Conservation (phyloP, 108 stramenopile genomes). For the Cyclostephanos invisitatus region DNA sequence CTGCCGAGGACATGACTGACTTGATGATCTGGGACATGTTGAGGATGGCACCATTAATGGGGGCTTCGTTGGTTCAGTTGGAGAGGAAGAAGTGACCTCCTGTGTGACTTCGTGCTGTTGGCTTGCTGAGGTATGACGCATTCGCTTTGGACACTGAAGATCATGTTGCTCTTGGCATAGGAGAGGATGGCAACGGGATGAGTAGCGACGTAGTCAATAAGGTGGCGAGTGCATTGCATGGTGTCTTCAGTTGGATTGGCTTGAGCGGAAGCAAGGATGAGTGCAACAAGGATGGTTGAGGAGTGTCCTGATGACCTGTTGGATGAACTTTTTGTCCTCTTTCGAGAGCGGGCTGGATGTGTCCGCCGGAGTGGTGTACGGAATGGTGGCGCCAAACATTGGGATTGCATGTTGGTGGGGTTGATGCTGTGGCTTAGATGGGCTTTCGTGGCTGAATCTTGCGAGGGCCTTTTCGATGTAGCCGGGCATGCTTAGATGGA, state of each 20-base stretch:
- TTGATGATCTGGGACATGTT: not conserved
- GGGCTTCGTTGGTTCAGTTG: no score
- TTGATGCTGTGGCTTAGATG: not conserved
- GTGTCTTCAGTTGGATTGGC: not conserved
- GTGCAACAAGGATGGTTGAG: not conserved
- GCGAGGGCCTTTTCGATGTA: constrained; percentile 3
- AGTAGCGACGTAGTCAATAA: no score
- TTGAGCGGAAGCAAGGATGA: not conserved
- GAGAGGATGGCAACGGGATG: constrained; percentile 7
- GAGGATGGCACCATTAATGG: constrained; percentile 9
- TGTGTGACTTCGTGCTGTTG: not conserved
- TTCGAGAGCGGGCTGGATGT: no score
- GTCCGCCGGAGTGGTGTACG: not conserved
- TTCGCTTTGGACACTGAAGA: no score
- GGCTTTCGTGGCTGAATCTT: constrained; percentile 1
- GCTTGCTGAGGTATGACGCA: no score
- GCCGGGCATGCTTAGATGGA: constrained; percentile 9
- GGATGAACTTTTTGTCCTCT: no score
- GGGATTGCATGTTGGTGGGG: not conserved
- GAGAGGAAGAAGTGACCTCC: constrained; percentile 9
- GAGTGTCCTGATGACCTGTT: not conserved
- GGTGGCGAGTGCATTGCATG: not conserved
- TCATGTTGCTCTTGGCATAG: constrained; percentile 14
- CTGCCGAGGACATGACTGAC: no score
- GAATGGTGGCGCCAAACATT: not conserved